These are phyloP conservation scores for Byssochlamys sp. DNA, from an alignment of 2,329 filamentous ascomycete genomes.

Conservation along the genomic window DNA sequence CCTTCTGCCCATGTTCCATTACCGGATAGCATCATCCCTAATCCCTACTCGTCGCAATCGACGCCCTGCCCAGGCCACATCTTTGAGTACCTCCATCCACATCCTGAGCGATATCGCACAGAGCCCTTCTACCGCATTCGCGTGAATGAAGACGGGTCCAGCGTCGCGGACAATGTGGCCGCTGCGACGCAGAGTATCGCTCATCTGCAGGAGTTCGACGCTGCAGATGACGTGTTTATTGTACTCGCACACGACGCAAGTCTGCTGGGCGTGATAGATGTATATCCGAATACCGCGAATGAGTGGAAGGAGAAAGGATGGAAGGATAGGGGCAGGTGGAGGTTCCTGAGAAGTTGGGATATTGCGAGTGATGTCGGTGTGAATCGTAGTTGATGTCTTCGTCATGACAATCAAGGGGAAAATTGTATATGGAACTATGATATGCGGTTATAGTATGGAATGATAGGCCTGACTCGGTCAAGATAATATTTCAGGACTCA, in stretches of 20 bases:
- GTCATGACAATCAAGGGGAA: not conserved
- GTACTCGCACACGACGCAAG: conserved; percentile 27
- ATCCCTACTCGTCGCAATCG: not conserved
- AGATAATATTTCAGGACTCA: not conserved
- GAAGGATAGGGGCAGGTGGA: conserved; percentile 22
- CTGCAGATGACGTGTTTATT: conserved; percentile 22
- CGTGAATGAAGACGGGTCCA: not conserved
- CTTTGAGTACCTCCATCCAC: not conserved
- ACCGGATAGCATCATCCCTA: conserved; percentile 14
- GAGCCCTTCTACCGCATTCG: not conserved
- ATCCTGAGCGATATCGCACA: not conserved
- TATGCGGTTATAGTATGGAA: not conserved
- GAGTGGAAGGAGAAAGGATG: conserved; percentile 24
- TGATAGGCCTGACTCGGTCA: not conserved
- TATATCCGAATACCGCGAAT: conserved; percentile 25
- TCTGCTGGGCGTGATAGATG: conserved; percentile 21
- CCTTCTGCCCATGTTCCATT: conserved; percentile 27
- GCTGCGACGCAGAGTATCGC: conserved; percentile 17
- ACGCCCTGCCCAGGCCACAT: not conserved
- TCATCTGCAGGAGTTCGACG: conserved; percentile 27
- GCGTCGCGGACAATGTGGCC: not conserved
- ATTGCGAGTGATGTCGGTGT: conserved; percentile 7
- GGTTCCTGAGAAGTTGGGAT: conserved; percentile 28
- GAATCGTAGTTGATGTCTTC: not conserved
- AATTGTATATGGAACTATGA: not conserved